Evolutionary conservation across 805 yeast genomes (phyloP), one percentile per base, ranked within the genome.

Genomic region (Sugiyamaella valdiviana): DNA sequence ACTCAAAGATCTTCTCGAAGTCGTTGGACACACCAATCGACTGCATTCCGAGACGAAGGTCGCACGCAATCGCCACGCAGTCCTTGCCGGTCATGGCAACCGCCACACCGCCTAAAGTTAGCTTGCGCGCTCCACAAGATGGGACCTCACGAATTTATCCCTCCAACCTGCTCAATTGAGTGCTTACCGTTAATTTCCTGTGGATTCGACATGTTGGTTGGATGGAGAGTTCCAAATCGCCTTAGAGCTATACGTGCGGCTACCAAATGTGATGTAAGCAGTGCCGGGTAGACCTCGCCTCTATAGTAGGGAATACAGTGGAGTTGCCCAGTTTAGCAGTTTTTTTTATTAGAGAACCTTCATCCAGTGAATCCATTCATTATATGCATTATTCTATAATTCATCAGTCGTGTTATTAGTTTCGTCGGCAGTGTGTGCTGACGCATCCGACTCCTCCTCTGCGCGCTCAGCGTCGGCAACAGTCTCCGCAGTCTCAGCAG

Each of bases 71-170:
- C 24, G 98, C 99, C 48, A 93, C 90, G 74, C 99, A 93, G 59
- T 89, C 97, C 64, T 95, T 90, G 61, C 99, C 99, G 21, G 83
- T 83, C 99, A 93, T 93, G 56, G 99, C 99, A 29, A 95, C 95
- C 45, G 95, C 96, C 55, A 95, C 78, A 70, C 99, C 99, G 71
- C 97, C 88, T 66, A 41, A 19, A 5, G 35, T 23, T 21, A 37
- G 37, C 21, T 41, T 37, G 41, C 23, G 36, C 15, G 35, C 12
- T 12, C n/a, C 5, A 15, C 29, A n/a, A n/a, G n/a, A n/a, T n/a
- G n/a, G n/a, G n/a, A 29, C 21, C 26, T 37, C 40, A 37, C 15
- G 24, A 23, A 4, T 38, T 19, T 6, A 9, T 5, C 21, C n/a
- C n/a, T n/a, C n/a, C n/a, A n/a, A n/a, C n/a, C 32, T 10, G 32